Evolutionary conservation across 768 basidiomycete species (phyloP).

Genomic region (Kwoniella bestiolae): DNA sequence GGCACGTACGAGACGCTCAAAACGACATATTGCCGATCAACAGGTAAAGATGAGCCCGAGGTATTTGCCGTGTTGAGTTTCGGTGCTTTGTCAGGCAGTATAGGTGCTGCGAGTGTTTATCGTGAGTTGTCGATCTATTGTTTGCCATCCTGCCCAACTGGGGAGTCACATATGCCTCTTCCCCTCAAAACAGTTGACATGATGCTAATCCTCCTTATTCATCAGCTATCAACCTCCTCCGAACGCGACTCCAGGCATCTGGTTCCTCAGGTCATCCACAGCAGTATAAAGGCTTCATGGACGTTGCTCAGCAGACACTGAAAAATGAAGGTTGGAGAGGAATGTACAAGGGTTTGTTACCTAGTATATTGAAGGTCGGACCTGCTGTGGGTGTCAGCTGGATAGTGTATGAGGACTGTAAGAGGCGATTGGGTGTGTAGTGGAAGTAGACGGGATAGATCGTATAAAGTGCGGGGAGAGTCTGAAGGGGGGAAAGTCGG

Average conservation of each 20-base stretch:
- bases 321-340: constrained; percentile 87
- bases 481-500: too few species aligned
- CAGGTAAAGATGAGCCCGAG: constrained; percentile 85
- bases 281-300: constrained; percentile 81
- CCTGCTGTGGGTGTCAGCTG: constrained; percentile 97
- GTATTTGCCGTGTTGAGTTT: constrained; percentile 84
- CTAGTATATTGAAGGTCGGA: constrained; percentile 93
- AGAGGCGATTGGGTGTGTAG: constrained; percentile 45
- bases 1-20: constrained; percentile 92
- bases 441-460: neutral
- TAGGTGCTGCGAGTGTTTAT: constrained; percentile 88
- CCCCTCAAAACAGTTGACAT: neutral
- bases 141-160: too few species aligned
- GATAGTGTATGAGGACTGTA: constrained; percentile 65
- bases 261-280: constrained; percentile 95
- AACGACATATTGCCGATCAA: constrained; percentile 81
- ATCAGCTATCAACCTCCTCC: constrained; percentile 66
- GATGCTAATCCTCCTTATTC: neutral
- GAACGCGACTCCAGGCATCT: constrained; percentile 93
- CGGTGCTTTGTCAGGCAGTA: constrained; percentile 88
- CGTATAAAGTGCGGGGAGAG: neutral
- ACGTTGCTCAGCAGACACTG: constrained; percentile 80
- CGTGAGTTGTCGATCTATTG: constrained; percentile 58
- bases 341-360: constrained; percentile 87
- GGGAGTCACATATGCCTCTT: neutral